Conservation (phyloP, 106 monocot species). For the Amphibolis antarctica region DNA sequence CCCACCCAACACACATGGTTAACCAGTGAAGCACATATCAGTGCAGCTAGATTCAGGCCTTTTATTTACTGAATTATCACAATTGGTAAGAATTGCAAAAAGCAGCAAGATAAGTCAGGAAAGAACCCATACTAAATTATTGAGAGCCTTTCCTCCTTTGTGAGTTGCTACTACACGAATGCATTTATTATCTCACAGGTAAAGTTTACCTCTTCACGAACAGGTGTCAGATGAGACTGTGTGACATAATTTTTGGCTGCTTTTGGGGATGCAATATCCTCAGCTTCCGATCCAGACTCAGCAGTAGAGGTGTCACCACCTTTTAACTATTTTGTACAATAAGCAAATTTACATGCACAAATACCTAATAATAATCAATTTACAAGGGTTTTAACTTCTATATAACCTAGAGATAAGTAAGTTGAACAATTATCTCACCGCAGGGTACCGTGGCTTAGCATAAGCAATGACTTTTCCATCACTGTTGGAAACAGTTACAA, state of each 20-base stretch:
- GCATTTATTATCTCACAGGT: neutral
- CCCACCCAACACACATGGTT: no score
- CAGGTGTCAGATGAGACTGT: constrained; percentile 12
- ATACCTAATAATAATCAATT: no score
- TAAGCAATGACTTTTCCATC: constrained; percentile 70
- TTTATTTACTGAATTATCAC: neutral
- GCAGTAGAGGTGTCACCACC: constrained; percentile 61
- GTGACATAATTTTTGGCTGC: constrained; percentile 13
- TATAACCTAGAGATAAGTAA: neutral
- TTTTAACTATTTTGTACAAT: constrained; percentile 29
- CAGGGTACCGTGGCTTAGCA: constrained; percentile 40
- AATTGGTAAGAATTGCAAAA: neutral
- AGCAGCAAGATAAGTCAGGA: neutral
- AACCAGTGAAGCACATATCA: no score
- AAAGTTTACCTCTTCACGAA: neutral
- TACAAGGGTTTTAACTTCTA: neutral
- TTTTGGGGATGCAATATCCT: constrained; percentile 39
- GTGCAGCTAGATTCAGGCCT: neutral
- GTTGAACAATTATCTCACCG: constrained; percentile 20
- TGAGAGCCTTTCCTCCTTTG: neutral
- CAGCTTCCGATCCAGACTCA: constrained; percentile 77
- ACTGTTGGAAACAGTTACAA: constrained; percentile 58
- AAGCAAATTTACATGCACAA: no score
- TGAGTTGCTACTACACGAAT: neutral
- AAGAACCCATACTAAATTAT: neutral